Percentiles rank a stretch among this genome's conserved stretches.
phyloP scores from a whole-genome alignment of 1,139 yeast species.

The Suhomyces ambrosiae region DNA sequence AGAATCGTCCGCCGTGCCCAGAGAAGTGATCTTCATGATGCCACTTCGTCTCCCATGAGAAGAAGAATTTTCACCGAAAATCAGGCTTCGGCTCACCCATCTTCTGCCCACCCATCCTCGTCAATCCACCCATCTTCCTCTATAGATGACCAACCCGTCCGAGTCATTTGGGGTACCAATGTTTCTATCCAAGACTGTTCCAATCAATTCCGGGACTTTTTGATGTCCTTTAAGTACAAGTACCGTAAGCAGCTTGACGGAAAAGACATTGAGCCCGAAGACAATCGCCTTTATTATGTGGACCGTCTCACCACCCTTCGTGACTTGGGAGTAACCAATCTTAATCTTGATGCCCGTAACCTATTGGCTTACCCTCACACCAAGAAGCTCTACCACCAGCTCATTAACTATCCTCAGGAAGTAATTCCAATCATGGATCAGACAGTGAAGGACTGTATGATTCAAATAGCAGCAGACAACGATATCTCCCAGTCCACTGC shows the following conservation, averaged over 20 bases:
- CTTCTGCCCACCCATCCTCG: slow-evolving; percentile 25
- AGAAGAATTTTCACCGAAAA: slow-evolving; percentile 37
- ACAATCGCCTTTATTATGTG: slow-evolving; percentile 74
- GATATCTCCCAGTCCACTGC: slow-evolving; percentile 36
- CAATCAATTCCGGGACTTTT: slow-evolving; percentile 75
- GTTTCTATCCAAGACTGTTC: slow-evolving; percentile 89
- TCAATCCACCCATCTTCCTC: slow-evolving; percentile 30
- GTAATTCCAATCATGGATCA: slow-evolving; percentile 98
- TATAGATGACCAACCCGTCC: slow-evolving; percentile 63
- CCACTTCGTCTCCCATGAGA: slow-evolving; percentile 44
- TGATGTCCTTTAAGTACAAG: slow-evolving; percentile 79
- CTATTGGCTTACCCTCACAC: slow-evolving; percentile 76
- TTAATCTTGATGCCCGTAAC: slow-evolving; percentile 83
- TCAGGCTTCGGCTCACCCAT: slow-evolving; percentile 16
- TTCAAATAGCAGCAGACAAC: slow-evolving; percentile 69
- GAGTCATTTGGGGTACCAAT: slow-evolving; percentile 98
- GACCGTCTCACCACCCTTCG: slow-evolving; percentile 74
- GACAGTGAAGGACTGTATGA: slow-evolving; percentile 86
- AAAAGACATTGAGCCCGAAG: slow-evolving; percentile 52
- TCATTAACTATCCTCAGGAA: slow-evolving; percentile 93
- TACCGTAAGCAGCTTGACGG: slow-evolving; percentile 67
- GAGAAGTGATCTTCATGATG: slow-evolving; percentile 48
- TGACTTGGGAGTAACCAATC: slow-evolving; percentile 74
- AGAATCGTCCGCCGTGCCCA: slow-evolving; percentile 44
- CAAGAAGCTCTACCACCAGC: slow-evolving; percentile 76